Conservation (phyloP, 306 rosid species). For the Cotoneaster glaucophyllus region DNA sequence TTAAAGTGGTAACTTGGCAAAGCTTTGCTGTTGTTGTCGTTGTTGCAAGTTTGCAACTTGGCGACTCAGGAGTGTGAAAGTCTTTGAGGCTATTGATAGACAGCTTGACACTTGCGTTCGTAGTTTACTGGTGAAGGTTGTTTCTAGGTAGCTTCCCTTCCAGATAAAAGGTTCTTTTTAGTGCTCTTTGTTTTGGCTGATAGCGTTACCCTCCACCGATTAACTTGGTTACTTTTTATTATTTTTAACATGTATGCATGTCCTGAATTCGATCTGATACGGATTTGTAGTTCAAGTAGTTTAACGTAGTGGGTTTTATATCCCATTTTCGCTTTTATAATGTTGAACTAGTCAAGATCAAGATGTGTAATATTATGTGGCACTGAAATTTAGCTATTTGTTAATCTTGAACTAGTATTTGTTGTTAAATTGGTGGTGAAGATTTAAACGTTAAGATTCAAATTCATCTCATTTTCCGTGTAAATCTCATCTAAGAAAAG, state of each 20-base stretch:
- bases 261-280: background rate
- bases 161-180: background rate
- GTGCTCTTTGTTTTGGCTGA: background rate
- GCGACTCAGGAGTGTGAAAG: background rate
- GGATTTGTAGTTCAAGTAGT: background rate
- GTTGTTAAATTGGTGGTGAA: background rate
- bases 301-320: no score
- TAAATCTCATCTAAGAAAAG: no score
- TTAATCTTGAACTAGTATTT: no score
- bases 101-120: background rate
- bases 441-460: background rate
- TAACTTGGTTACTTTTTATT: background rate
- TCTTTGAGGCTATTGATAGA: background rate
- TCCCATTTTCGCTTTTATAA: no score
- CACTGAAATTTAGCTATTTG: background rate
- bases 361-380: background rate
- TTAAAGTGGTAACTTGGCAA: background rate
- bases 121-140: constrained; percentile 1
- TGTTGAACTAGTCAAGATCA: background rate
- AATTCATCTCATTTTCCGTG: background rate
- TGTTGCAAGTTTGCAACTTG: background rate
- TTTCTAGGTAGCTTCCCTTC: background rate
- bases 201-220: background rate
- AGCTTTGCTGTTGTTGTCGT: background rate
- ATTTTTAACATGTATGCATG: no score